Conservation (phyloP, 2,329 filamentous ascomycete genomes). For the Aspergillus tubingensis region DNA sequence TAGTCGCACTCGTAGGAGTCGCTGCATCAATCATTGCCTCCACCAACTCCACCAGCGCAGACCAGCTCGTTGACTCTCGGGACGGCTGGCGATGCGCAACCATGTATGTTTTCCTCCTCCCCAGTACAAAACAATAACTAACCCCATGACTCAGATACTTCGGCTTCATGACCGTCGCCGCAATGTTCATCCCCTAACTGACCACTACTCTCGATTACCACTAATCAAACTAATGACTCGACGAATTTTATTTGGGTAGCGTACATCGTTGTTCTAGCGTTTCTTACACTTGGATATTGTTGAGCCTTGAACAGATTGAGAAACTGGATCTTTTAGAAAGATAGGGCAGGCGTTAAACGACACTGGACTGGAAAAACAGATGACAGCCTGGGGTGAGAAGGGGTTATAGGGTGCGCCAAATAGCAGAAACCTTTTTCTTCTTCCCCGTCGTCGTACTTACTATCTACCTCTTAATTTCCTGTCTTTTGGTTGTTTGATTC, state of each 20-base stretch:
- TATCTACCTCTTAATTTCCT: neutral
- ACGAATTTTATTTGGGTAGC: constrained; percentile 24
- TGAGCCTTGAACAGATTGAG: neutral
- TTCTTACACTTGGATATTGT: neutral
- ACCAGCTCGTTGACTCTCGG: constrained; percentile 38
- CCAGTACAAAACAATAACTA: neutral
- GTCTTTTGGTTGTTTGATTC: neutral
- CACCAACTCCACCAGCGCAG: constrained; percentile 37
- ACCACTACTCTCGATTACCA: neutral
- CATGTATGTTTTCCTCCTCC: constrained; percentile 30
- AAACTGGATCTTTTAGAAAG: neutral
- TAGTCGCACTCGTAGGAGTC: constrained; percentile 56
- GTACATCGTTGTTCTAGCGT: constrained; percentile 15
- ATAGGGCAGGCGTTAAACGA: neutral
- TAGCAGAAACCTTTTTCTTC: neutral
- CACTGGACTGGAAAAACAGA: neutral
- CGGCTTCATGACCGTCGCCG: constrained; percentile 41
- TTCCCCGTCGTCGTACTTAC: neutral
- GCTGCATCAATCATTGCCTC: constrained; percentile 46
- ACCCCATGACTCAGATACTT: constrained; percentile 35
- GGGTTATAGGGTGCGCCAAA: too few species aligned
- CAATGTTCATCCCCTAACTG: constrained; percentile 39
- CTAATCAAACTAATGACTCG: constrained; percentile 3
- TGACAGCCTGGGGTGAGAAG: neutral
- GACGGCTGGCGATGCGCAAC: constrained; percentile 45